Percentiles rank a stretch among this genome's conserved stretches.
Evolutionary conservation across 768 basidiomycete genomes (phyloP).

Genomic region (Phanerodontia chrysosporium): DNA sequence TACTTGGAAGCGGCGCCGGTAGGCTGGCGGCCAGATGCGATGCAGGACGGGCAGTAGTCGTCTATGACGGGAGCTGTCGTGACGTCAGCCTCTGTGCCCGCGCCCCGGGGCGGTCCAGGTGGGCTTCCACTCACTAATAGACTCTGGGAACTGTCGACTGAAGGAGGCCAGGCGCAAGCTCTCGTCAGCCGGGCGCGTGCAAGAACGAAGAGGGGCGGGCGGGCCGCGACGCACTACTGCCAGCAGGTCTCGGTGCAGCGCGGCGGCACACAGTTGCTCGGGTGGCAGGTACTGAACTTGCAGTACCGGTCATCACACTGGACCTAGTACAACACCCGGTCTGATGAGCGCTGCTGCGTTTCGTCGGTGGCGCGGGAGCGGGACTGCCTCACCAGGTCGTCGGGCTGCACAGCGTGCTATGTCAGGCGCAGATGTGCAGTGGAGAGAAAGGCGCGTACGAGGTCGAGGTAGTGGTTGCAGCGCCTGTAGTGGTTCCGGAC

Average conservation of each 20-base stretch:
- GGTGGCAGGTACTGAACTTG: constrained; percentile 69
- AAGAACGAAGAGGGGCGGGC: constrained; percentile 1
- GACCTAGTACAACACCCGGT: constrained; percentile 38
- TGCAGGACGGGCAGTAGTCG: constrained; percentile 25
- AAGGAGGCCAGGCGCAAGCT: constrained; percentile 8
- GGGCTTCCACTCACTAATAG: constrained; percentile 53
- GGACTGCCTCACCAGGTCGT: constrained; percentile 46
- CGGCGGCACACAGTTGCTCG: constrained; percentile 49
- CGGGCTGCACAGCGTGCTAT: constrained; percentile 40
- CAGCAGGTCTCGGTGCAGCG: constrained; percentile 62
- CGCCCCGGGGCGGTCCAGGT: constrained; percentile 1
- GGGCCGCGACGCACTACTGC: constrained; percentile 59
- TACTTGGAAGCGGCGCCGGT: constrained; percentile 15
- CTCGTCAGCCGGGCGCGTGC: constrained; percentile 10
- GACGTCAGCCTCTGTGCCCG: not conserved
- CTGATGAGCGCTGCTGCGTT: constrained; percentile 11
- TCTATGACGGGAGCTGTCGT: constrained; percentile 26
- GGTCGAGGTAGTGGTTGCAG: constrained; percentile 51
- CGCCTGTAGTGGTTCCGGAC: constrained; percentile 57
- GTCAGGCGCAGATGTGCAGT: constrained; percentile 11
- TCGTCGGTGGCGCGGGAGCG: constrained; percentile 11
- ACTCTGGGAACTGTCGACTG: constrained; percentile 70
- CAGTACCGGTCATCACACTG: constrained; percentile 61
- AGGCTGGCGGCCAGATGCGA: constrained; percentile 18
- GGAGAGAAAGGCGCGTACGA: constrained; percentile 36